Conservation (phyloP, 352 stramenopile species). For the Phytophthora ohioensis region DNA sequence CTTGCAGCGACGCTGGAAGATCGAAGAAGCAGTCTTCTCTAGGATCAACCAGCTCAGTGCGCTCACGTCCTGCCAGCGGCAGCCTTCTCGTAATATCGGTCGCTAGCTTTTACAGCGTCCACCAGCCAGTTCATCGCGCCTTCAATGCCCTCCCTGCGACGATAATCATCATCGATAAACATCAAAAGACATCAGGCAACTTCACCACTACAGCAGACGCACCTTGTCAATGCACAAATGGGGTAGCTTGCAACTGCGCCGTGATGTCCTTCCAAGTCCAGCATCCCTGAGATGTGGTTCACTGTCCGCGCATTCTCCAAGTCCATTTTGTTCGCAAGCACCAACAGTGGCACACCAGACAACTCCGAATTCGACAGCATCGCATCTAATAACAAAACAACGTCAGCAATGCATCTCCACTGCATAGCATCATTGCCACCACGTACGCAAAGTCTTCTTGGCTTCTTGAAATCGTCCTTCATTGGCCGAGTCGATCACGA, state of each 20-base stretch:
- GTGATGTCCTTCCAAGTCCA: slow-evolving; percentile 54
- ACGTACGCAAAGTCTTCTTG: slow-evolving; percentile 83
- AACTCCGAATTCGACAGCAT: slow-evolving; percentile 86
- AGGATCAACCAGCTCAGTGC: not conserved
- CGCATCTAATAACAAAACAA: slow-evolving; percentile 47
- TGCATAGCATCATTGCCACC: not conserved
- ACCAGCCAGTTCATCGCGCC: slow-evolving; percentile 80
- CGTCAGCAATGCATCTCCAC: slow-evolving; percentile 1
- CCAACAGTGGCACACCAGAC: slow-evolving; percentile 85
- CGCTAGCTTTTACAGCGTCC: slow-evolving; percentile 71
- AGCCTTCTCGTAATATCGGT: slow-evolving; percentile 69
- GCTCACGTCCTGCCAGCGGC: slow-evolving; percentile 29
- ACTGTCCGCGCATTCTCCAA: slow-evolving; percentile 59
- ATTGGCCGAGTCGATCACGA: slow-evolving; percentile 92
- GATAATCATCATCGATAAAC: slow-evolving; percentile 2
- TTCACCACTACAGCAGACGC: not conserved
- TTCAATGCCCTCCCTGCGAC: slow-evolving; percentile 67
- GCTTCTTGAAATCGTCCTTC: slow-evolving; percentile 89
- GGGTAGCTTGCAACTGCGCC: slow-evolving; percentile 55
- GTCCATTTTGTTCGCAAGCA: slow-evolving; percentile 94
- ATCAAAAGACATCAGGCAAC: not conserved
- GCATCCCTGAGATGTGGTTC: slow-evolving; percentile 50
- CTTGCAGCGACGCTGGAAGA: not conserved
- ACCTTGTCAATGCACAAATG: slow-evolving; percentile 74
- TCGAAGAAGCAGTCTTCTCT: not conserved